A percentile compares a stretch with the other conserved stretches of the same genome.
phyloP scores from a whole-genome alignment of 116 monocot species.

The Trichopus zeylanicus region DNA sequence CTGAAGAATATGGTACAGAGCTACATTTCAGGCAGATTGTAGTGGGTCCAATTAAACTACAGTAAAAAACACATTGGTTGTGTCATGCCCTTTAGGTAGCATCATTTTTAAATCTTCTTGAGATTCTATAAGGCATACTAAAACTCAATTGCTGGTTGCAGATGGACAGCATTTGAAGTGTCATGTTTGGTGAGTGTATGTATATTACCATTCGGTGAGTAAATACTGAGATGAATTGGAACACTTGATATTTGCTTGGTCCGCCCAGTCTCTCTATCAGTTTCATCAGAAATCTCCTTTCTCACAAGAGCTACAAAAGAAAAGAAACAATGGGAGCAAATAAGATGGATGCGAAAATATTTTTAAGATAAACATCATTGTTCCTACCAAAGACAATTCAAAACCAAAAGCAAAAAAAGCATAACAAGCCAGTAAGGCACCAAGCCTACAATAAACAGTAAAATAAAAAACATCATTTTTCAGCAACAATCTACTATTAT shows the following conservation, averaged over 20 bases:
- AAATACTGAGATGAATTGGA: conserved; percentile 84
- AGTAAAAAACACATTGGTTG: too few relatives aligned
- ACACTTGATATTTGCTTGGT: conserved; percentile 64
- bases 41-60: too few relatives aligned
- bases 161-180: not conserved
- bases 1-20: too few relatives aligned
- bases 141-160: not conserved
- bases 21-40: too few relatives aligned
- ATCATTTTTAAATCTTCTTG: not conserved
- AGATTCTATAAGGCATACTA: too few relatives aligned
- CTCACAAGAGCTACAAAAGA: conserved; percentile 68
- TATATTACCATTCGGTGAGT: conserved; percentile 69
- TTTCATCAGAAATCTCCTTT: conserved; percentile 88
- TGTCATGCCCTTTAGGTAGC: not conserved
- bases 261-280: conserved; percentile 85
- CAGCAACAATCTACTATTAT: too few relatives aligned
- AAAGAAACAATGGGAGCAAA: not conserved
- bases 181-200: not conserved
- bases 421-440: too few relatives aligned
- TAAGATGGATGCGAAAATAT: not conserved
- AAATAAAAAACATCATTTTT: too few relatives aligned
- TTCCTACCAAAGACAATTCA: too few relatives aligned
- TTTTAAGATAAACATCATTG: not conserved
- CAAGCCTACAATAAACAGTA: too few relatives aligned
- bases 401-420: not conserved